Evolutionary conservation across 2,329 filamentous ascomycete species (phyloP).

Genomic region (Neonectria punicea): DNA sequence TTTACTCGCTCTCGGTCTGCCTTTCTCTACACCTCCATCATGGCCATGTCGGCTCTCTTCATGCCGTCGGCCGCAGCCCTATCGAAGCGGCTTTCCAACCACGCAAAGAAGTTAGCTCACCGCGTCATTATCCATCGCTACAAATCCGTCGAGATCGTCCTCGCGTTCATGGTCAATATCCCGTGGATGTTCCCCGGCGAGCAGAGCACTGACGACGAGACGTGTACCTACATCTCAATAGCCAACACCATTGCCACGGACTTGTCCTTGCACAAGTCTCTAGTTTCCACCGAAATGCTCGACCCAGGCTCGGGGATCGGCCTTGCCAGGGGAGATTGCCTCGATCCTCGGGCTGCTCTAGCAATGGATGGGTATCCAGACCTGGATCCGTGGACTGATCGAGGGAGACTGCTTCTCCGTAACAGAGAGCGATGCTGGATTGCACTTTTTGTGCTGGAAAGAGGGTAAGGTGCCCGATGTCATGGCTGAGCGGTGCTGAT

Average conservation of each 20-base stretch:
- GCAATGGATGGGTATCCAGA: conserved; percentile 75
- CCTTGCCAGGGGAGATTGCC: conserved; percentile 73
- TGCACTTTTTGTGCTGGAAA: conserved; percentile 76
- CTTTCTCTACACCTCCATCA: conserved; percentile 77
- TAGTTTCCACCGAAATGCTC: conserved; percentile 63
- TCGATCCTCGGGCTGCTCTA: conserved; percentile 73
- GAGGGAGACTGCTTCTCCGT: conserved; percentile 69
- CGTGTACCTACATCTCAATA: conserved; percentile 76
- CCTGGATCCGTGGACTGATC: conserved; percentile 68
- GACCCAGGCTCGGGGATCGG: conserved; percentile 56
- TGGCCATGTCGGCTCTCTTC: conserved; percentile 75
- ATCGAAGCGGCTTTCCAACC: conserved; percentile 72
- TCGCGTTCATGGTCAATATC: conserved; percentile 80
- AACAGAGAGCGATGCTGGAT: conserved; percentile 77
- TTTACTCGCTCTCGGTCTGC: conserved; percentile 76
- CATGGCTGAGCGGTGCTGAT: background rate
- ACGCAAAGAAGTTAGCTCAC: conserved; percentile 71
- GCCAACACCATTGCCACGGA: conserved; percentile 76
- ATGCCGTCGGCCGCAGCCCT: conserved; percentile 71
- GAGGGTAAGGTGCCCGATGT: conserved; percentile 59
- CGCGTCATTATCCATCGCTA: conserved; percentile 70
- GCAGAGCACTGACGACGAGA: conserved; percentile 78
- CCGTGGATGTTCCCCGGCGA: conserved; percentile 78
- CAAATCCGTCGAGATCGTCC: conserved; percentile 77
- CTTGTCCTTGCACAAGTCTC: conserved; percentile 75